Percentiles rank a stretch among this genome's conserved stretches.
These are phyloP conservation scores for Scheffersomyces segobiensis DNA, from an alignment of 1,139 yeast genomes.

Conservation along the genomic window DNA sequence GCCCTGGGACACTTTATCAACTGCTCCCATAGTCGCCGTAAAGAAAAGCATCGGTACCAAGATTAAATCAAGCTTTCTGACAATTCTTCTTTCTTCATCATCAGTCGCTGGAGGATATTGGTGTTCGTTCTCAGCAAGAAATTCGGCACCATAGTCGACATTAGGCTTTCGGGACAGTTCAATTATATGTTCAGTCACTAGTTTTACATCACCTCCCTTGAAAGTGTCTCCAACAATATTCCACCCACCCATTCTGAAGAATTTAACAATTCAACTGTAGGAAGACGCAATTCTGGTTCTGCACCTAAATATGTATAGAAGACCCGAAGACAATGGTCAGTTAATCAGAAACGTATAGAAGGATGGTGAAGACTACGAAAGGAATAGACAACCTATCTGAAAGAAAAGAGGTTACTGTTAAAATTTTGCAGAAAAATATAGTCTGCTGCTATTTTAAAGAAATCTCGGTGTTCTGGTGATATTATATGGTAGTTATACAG, in stretches of 20 bases:
- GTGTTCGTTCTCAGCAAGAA: background rate
- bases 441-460: background rate
- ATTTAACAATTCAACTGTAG: too few species aligned
- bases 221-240: background rate
- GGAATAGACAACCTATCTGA: background rate
- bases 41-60: slow-evolving; percentile 33
- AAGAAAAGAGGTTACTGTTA: background rate
- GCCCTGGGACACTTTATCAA: slow-evolving; percentile 42
- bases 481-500: background rate
- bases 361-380: too few species aligned
- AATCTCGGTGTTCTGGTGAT: background rate
- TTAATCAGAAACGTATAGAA: too few species aligned
- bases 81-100: slow-evolving; percentile 23
- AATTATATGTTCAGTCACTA: background rate
- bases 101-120: slow-evolving; percentile 5
- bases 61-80: slow-evolving; percentile 36
- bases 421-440: background rate
- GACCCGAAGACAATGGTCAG: too few species aligned
- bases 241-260: background rate
- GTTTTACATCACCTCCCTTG: background rate
- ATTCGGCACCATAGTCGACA: background rate
- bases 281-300: too few species aligned
- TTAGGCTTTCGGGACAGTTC: background rate
- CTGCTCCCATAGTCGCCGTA: slow-evolving; percentile 41
- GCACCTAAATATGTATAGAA: too few species aligned